Conservation (phyloP, 352 stramenopile genomes). For the Pythium phragmitis region DNA sequence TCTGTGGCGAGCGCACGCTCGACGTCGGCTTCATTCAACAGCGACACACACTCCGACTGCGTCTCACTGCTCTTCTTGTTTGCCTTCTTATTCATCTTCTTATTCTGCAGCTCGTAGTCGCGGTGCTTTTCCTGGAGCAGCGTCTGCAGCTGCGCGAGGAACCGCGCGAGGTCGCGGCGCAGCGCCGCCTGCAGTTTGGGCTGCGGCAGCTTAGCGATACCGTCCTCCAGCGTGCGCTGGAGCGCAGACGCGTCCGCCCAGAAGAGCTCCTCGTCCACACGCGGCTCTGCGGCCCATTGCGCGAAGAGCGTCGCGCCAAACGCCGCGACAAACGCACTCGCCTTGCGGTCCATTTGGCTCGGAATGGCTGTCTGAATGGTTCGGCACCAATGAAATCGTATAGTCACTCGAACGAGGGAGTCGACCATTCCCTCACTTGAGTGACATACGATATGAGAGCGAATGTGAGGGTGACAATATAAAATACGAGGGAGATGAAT, state of each 20-base stretch:
- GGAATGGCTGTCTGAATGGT: not conserved
- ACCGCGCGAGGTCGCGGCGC: slow-evolving; percentile 34
- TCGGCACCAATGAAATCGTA: not conserved
- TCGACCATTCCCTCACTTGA: not conserved
- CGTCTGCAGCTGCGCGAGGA: slow-evolving; percentile 29
- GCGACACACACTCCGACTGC: not conserved
- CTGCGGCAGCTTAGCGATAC: slow-evolving; percentile 55
- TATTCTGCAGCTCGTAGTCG: not conserved
- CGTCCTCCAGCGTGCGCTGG: slow-evolving; percentile 48
- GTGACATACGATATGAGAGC: not conserved
- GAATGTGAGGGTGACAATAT: slow-evolving; percentile 1
- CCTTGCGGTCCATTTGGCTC: slow-evolving; percentile 24
- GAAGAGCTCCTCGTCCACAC: slow-evolving; percentile 37
- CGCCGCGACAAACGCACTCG: slow-evolving; percentile 54
- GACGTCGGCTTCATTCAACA: slow-evolving; percentile 57
- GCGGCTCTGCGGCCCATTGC: slow-evolving; percentile 41
- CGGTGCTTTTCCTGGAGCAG: slow-evolving; percentile 26
- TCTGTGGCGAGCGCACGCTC: slow-evolving; percentile 48
- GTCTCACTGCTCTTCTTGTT: not conserved
- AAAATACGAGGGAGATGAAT: slow-evolving; percentile 11
- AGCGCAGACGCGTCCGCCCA: slow-evolving; percentile 46
- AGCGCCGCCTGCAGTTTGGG: slow-evolving; percentile 48
- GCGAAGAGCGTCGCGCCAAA: slow-evolving; percentile 55
- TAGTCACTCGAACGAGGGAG: not conserved
- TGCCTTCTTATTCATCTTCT: not conserved